These are phyloP conservation scores for Byssothecium circinans DNA, from an alignment of 2,329 filamentous ascomycete species.

Conservation along the genomic window DNA sequence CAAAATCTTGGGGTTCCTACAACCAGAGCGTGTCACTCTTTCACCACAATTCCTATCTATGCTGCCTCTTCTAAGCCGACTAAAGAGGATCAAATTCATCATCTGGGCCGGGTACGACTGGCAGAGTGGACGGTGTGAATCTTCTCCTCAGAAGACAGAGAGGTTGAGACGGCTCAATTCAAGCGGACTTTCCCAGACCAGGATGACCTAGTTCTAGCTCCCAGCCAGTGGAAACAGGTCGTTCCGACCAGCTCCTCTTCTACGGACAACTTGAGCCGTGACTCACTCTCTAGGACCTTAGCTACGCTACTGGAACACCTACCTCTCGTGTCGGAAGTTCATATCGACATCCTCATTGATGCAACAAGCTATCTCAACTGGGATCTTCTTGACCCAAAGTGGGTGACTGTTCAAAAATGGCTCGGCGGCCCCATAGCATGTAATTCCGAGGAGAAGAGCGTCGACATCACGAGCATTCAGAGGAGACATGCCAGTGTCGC, in stretches of 20 bases:
- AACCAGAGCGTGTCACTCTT: slow-evolving; percentile 21
- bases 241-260: background rate
- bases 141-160: slow-evolving; percentile 2
- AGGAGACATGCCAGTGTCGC: slow-evolving; percentile 18
- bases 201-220: slow-evolving; percentile 7
- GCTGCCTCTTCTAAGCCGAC: slow-evolving; percentile 20
- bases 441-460: slow-evolving; percentile 7
- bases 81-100: slow-evolving; percentile 23
- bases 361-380: slow-evolving; percentile 23
- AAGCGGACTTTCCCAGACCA: slow-evolving; percentile 14
- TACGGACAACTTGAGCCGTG: slow-evolving; percentile 5
- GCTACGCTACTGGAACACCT: slow-evolving; percentile 24
- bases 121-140: slow-evolving; percentile 19
- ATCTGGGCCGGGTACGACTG: slow-evolving; percentile 33
- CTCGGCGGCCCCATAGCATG: slow-evolving; percentile 18
- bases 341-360: slow-evolving; percentile 25
- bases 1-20: slow-evolving; percentile 21
- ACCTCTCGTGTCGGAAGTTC: slow-evolving; percentile 28
- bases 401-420: slow-evolving; percentile 30
- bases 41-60: slow-evolving; percentile 34
- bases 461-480: slow-evolving; percentile 18
- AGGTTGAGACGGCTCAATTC: slow-evolving; percentile 6
- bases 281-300: slow-evolving; percentile 24
- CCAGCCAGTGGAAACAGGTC: background rate
- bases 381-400: slow-evolving; percentile 28